A percentile compares a stretch with the other conserved stretches of the same genome.
Evolutionary conservation across 1,139 yeast genomes (phyloP).

Genomic region (Saccharomyces pastorianus): DNA sequence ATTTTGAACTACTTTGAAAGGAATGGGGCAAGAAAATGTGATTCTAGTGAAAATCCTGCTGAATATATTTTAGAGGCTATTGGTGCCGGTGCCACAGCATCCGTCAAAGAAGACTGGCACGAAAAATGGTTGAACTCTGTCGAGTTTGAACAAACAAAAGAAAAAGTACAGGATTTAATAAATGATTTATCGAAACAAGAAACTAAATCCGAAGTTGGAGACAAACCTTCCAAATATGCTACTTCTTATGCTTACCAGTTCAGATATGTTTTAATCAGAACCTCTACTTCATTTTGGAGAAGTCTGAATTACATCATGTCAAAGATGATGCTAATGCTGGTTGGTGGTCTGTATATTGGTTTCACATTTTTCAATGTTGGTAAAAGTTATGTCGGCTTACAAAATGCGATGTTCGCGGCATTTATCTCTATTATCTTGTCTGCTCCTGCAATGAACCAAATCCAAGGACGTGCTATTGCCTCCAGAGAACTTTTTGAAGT

Average conservation of each 20-base stretch:
- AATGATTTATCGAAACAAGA: conserved; percentile 12
- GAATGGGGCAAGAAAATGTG: conserved; percentile 48
- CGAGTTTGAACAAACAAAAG: conserved; percentile 26
- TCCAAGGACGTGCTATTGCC: conserved; percentile 42
- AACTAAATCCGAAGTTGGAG: conserved; percentile 7
- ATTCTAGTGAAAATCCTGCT: conserved; percentile 44
- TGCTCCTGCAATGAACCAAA: conserved; percentile 39
- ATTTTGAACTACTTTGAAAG: conserved; percentile 45
- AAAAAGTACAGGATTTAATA: conserved; percentile 27
- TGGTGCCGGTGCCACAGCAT: conserved; percentile 54
- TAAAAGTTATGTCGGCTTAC: conserved; percentile 34
- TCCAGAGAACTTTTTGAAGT: conserved; percentile 53
- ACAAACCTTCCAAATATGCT: conserved; percentile 31
- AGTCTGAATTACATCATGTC: conserved; percentile 38
- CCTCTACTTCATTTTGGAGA: conserved; percentile 39
- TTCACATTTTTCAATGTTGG: conserved; percentile 38
- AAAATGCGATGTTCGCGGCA: conserved; percentile 42
- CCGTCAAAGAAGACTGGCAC: conserved; percentile 41
- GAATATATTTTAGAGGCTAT: conserved; percentile 54
- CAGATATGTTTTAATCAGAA: conserved; percentile 32
- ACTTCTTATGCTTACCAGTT: conserved; percentile 37
- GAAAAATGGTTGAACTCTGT: conserved; percentile 40
- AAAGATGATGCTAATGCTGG: conserved; percentile 35
- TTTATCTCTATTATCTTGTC: conserved; percentile 39
- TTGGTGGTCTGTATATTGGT: conserved; percentile 39